These are phyloP conservation scores for Pseudonitzschia multistriata DNA, from an alignment of 108 stramenopile genomes.

Conservation along the genomic window DNA sequence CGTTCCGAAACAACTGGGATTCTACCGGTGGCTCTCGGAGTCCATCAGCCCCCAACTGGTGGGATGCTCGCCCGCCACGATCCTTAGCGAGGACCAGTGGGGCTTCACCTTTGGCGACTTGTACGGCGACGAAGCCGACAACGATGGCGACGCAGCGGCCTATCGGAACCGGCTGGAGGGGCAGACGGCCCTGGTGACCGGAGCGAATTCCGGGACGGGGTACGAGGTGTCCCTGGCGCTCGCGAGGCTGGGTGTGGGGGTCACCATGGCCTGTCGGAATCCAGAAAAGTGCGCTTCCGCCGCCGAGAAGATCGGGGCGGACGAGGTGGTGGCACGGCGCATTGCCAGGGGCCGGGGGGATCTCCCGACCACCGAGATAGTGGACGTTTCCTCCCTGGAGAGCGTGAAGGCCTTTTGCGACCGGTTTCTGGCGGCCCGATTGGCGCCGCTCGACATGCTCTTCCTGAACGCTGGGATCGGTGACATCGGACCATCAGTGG, in stretches of 20 bases:
- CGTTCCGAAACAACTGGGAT: constrained; percentile 1
- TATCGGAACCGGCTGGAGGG: constrained; percentile 27
- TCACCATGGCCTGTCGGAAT: constrained; percentile 52
- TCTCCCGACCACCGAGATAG: constrained; percentile 16
- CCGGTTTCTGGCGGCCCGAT: not conserved
- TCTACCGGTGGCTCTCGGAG: not conserved
- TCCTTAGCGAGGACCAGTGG: constrained; percentile 1
- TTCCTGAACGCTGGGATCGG: constrained; percentile 58
- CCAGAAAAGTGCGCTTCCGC: constrained; percentile 39
- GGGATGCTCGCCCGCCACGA: not conserved
- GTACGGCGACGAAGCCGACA: not conserved
- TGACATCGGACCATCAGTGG: not conserved
- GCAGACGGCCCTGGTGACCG: constrained; percentile 57
- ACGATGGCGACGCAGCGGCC: not conserved
- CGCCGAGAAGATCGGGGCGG: constrained; percentile 27
- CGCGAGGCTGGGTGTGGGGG: constrained; percentile 36
- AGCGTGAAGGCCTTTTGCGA: constrained; percentile 42
- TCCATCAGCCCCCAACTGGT: not conserved
- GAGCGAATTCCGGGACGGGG: constrained; percentile 61
- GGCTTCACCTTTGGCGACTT: not conserved
- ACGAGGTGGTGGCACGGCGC: not conserved
- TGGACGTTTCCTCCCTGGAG: constrained; percentile 47
- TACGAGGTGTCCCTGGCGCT: constrained; percentile 38
- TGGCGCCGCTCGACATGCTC: constrained; percentile 42
- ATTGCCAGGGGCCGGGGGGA: not conserved